These are phyloP conservation scores for Acer negundo DNA, from an alignment of 345 rosid species.

Conservation along the genomic window DNA sequence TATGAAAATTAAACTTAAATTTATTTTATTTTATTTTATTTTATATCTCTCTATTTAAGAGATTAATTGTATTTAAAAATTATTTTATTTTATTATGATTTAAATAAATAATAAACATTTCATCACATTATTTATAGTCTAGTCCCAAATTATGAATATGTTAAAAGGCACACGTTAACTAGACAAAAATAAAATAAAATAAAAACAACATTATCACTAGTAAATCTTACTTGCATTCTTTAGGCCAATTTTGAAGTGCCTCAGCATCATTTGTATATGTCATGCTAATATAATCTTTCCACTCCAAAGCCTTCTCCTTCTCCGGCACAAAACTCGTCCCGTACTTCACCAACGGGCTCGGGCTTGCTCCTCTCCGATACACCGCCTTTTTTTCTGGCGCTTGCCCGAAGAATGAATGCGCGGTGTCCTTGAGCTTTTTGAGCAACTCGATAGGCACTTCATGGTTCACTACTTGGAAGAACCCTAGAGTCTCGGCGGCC, in stretches of 20 bases:
- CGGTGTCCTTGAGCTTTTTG: slow-evolving; percentile 40
- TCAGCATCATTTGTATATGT: slow-evolving; percentile 50
- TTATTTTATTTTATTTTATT: too few relatives aligned
- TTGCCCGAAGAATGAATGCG: slow-evolving; percentile 46
- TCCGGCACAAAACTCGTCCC: slow-evolving; percentile 61
- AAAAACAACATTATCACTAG: too few relatives aligned
- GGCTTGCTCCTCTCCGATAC: slow-evolving; percentile 43
- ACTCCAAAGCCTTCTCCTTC: slow-evolving; percentile 61
- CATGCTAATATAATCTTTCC: slow-evolving; percentile 64
- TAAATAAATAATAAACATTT: too few relatives aligned
- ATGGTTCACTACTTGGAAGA: slow-evolving; percentile 62
- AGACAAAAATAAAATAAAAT: too few relatives aligned
- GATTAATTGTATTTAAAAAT: too few relatives aligned
- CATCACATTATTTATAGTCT: too few relatives aligned
- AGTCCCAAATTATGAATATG: too few relatives aligned
- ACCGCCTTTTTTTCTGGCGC: slow-evolving; percentile 43
- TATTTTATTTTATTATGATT: too few relatives aligned
- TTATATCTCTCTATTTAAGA: too few relatives aligned
- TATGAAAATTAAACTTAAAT: too few relatives aligned
- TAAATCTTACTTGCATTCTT: slow-evolving; percentile 41
- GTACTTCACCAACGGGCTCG: slow-evolving; percentile 50
- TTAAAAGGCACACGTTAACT: too few relatives aligned
- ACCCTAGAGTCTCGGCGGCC: slow-evolving; percentile 56
- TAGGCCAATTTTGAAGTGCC: slow-evolving; percentile 56
- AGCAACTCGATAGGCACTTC: slow-evolving; percentile 51